Base-by-base conservation (phyloP, 805 yeast genomes). In the Candida vartiovaarae region DNA sequence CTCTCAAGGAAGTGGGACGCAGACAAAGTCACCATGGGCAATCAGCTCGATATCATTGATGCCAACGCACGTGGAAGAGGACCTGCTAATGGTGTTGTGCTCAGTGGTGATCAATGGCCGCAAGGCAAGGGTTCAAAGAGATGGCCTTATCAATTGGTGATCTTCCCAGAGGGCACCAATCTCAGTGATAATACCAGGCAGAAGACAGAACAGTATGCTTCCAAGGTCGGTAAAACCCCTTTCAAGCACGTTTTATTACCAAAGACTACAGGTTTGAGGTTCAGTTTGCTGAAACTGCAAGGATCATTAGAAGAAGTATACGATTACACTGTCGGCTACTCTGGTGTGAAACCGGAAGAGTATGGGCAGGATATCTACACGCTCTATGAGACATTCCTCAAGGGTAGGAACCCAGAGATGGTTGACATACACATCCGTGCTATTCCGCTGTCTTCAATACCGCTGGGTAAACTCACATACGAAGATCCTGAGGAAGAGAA, bases 131-230 rank as follows among this genome's bases (percentile, higher is more conserved):
- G 53, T 41, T 25, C 42, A 54, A 7, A 55, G 63, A 23, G 64
- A 71, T 74, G 78, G 76, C 82, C 84, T 4, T 80, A 82, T 49
- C 79, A 83, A 71, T 61, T 93, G 38, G 64, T 90, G 24, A 62
- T 93, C 27, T 93, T 84, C 64, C 99, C 99, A 2, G 99, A 93
- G 62, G 99, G 99, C 5, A 93, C 99, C 0, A 93, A 88, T 46
- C 65, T 84, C 43, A 80, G 93, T 33, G 71, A 70, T 5, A 73
- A 76, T 47, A 87, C 96, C 2, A 71, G 77, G 39, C 64, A 54
- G 3, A 75, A 76, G 45, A 78, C 90, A 7, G 69, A 67, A 15
- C 68, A 60, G 6, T 93, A 68, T 63, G 83, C 88, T 23, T 63
- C 60, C 5, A 75, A 80, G 49, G 57, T 70, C 25, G 72, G 70